Conservation (phyloP, 108 stramenopile species). For the Cyclotella atomus region DNA sequence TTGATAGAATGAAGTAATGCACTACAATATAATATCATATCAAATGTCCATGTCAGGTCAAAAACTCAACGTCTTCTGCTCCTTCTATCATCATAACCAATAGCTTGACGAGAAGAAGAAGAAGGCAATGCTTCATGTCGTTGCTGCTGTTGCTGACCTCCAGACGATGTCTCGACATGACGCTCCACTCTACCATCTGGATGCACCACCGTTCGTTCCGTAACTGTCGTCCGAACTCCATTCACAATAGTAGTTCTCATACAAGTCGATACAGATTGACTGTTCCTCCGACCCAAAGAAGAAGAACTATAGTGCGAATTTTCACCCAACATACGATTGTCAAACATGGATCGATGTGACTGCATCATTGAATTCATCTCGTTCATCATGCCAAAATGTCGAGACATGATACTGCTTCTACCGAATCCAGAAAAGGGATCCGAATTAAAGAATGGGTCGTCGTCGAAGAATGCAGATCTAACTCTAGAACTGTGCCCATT, state of each 20-base stretch:
- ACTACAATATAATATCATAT: too few species aligned
- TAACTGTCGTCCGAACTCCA: conserved; percentile 77
- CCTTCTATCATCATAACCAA: conserved; percentile 33
- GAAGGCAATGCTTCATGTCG: conserved; percentile 11
- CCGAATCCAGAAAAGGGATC: conserved; percentile 26
- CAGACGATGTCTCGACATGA: conserved; percentile 53
- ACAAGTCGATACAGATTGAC: conserved; percentile 33
- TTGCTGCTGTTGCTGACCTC: conserved; percentile 21
- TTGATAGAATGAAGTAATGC: too few species aligned
- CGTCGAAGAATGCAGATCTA: not conserved
- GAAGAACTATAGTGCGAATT: conserved; percentile 13
- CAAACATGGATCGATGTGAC: conserved; percentile 20
- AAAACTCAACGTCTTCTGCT: conserved; percentile 8
- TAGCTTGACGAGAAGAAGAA: conserved; percentile 18
- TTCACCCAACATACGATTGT: conserved; percentile 1
- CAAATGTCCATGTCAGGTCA: too few species aligned
- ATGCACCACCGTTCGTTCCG: conserved; percentile 68
- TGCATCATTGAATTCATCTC: conserved; percentile 39
- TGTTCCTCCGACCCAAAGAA: conserved; percentile 21
- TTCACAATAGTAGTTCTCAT: conserved; percentile 78
- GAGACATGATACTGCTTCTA: conserved; percentile 25
- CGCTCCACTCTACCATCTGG: conserved; percentile 84
- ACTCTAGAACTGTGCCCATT: not conserved
- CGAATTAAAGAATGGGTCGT: conserved; percentile 18
- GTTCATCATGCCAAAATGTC: conserved; percentile 45